Conservation (phyloP, 345 rosid genomes). For the Excoecaria cochinchinensis region DNA sequence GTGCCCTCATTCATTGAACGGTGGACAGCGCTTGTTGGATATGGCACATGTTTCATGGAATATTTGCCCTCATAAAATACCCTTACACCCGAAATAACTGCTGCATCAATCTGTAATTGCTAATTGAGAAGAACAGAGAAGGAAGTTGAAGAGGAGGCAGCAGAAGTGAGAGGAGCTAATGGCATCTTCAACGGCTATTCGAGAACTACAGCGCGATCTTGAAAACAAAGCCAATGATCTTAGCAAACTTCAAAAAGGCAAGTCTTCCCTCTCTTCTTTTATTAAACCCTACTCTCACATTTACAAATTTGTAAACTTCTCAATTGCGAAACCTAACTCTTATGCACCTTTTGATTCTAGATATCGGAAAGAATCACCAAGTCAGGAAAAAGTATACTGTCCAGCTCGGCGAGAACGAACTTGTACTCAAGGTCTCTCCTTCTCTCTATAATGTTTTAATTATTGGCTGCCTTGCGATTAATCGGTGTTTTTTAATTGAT, state of each 20-base stretch:
- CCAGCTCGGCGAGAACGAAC: constrained; percentile 96
- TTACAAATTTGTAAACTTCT: no score
- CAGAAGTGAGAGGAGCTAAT: constrained; percentile 24
- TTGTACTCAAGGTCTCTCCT: constrained; percentile 70
- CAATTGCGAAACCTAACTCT: background rate
- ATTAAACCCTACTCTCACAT: background rate
- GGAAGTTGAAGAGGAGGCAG: background rate
- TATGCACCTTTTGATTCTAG: constrained; percentile 28
- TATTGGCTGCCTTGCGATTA: background rate
- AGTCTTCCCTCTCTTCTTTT: background rate
- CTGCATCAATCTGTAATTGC: no score
- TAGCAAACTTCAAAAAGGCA: constrained; percentile 83
- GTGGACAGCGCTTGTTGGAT: no score
- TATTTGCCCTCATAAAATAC: no score
- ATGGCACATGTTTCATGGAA: no score
- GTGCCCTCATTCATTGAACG: no score
- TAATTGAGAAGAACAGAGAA: no score
- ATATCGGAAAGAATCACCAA: constrained; percentile 86
- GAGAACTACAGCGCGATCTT: constrained; percentile 77
- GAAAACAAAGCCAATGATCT: constrained; percentile 82
- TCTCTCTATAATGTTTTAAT: background rate
- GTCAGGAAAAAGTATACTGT: constrained; percentile 90
- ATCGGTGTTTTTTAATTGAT: background rate
- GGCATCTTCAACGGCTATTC: constrained; percentile 67
- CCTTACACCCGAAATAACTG: no score